A percentile compares a stretch with the other conserved stretches of the same genome.
Conservation (phyloP, 495 filamentous ascomycete genomes). For the Aspergillus avenaceus region DNA sequence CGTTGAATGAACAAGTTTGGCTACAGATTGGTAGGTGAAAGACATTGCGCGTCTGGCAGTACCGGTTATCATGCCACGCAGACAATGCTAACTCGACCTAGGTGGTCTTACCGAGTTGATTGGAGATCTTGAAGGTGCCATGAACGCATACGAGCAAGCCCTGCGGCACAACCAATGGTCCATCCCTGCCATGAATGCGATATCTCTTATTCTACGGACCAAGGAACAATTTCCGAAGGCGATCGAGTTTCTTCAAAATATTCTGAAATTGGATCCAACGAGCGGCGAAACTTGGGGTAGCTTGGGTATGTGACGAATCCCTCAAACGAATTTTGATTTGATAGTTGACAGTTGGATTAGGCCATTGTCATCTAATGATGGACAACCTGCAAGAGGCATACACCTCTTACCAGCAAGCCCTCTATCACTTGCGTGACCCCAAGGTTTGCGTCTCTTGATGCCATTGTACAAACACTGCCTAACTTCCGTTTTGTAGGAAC, state of each 20-base stretch:
- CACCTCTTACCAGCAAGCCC: slow-evolving; percentile 91
- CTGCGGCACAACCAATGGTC: slow-evolving; percentile 85
- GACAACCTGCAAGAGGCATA: slow-evolving; percentile 97
- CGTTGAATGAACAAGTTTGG: slow-evolving; percentile 86
- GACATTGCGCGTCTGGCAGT: not conserved
- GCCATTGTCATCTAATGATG: slow-evolving; percentile 99
- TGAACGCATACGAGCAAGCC: slow-evolving; percentile 83
- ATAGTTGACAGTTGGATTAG: slow-evolving; percentile 32
- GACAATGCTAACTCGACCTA: slow-evolving; percentile 28
- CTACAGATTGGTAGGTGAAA: slow-evolving; percentile 76
- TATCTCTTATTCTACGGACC: slow-evolving; percentile 83
- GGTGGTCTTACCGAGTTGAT: slow-evolving; percentile 83
- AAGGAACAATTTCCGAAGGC: slow-evolving; percentile 93
- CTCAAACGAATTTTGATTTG: not conserved
- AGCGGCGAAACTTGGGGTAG: slow-evolving; percentile 98
- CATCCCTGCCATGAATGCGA: slow-evolving; percentile 88
- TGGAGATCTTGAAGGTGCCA: slow-evolving; percentile 83
- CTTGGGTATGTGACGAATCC: slow-evolving; percentile 54
- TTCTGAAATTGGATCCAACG: slow-evolving; percentile 79
- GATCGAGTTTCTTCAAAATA: slow-evolving; percentile 86
- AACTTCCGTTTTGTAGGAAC: slow-evolving; percentile 59
- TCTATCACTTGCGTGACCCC: slow-evolving; percentile 90
- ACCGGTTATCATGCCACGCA: not conserved
- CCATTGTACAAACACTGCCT: not conserved
- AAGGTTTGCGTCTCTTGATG: slow-evolving; percentile 56